Evolutionary conservation across 257 asterid species (phyloP).

Genomic region (Parsonsia alboflavescens): DNA sequence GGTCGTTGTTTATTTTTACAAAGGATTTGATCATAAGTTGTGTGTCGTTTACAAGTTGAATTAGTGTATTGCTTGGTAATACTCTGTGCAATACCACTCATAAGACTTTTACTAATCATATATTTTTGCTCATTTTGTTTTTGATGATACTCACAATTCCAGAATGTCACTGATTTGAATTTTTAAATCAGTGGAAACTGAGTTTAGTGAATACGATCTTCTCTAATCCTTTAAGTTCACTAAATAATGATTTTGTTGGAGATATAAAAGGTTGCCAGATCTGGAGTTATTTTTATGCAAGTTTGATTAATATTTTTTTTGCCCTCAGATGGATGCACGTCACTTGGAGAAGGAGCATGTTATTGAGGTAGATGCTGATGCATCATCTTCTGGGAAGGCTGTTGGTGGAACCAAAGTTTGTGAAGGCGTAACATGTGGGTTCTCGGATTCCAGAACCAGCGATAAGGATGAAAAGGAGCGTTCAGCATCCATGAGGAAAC

Average conservation of each 20-base stretch:
- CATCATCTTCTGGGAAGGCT: slow-evolving; percentile 33
- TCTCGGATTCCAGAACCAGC: slow-evolving; percentile 56
- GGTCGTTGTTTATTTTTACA: neutral
- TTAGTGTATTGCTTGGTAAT: neutral
- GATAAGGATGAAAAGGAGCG: slow-evolving; percentile 71
- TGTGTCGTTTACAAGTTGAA: neutral
- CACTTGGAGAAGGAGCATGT: slow-evolving; percentile 40
- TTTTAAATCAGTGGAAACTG: neutral
- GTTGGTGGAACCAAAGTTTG: slow-evolving; percentile 48
- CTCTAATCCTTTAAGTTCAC: neutral
- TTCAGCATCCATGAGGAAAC: slow-evolving; percentile 65
- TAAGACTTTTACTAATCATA: neutral
- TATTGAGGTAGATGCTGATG: slow-evolving; percentile 45
- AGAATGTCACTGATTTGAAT: neutral
- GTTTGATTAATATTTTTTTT: slow-evolving; percentile 2
- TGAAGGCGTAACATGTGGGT: slow-evolving; percentile 75
- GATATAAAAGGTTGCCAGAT: neutral
- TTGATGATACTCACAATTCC: neutral
- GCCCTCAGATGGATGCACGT: slow-evolving; percentile 56
- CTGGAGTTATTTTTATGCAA: neutral
- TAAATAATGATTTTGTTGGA: neutral
- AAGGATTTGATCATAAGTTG: neutral
- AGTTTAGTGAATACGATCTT: neutral
- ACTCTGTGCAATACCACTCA: neutral
- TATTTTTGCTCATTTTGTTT: neutral